phyloP scores from a whole-genome alignment of 2,329 filamentous ascomycete species.

The Setomelanomma holmii region DNA sequence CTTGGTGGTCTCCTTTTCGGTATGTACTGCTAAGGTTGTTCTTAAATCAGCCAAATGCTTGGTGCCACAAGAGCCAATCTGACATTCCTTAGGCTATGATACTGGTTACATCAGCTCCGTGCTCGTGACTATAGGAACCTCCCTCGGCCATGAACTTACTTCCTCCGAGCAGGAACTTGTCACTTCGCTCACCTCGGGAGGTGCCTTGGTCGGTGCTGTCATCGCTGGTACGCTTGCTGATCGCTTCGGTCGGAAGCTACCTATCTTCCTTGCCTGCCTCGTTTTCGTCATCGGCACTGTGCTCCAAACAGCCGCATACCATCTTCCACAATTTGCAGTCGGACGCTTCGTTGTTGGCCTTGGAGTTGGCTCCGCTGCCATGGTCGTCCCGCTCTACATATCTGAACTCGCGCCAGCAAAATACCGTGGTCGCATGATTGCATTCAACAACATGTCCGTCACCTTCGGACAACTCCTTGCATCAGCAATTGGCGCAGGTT shows the following conservation, averaged over 20 bases:
- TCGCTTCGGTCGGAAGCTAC: conserved; percentile 41
- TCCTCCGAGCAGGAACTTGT: conserved; percentile 49
- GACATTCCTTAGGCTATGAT: conserved; percentile 36
- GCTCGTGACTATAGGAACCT: conserved; percentile 46
- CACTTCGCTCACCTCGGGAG: conserved; percentile 48
- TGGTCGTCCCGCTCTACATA: conserved; percentile 42
- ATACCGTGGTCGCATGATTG: conserved; percentile 47
- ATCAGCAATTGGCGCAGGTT: conserved; percentile 42
- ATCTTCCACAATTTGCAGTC: conserved; percentile 34
- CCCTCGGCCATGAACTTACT: conserved; percentile 38
- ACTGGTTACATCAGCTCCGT: conserved; percentile 50
- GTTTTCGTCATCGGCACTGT: conserved; percentile 40
- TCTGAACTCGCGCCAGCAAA: conserved; percentile 38
- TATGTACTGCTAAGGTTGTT: conserved; percentile 10
- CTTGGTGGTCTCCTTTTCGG: conserved; percentile 39
- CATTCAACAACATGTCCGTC: conserved; percentile 46
- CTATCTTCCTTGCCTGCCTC: conserved; percentile 35
- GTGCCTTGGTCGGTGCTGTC: conserved; percentile 48
- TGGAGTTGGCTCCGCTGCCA: conserved; percentile 40
- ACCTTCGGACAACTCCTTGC: conserved; percentile 43
- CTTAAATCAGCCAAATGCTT: too few species aligned
- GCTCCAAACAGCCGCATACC: conserved; percentile 36
- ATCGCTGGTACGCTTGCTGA: conserved; percentile 47
- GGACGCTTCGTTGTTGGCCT: conserved; percentile 41
- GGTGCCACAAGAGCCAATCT: neutral